Conservation (phyloP, 1,284 basidiomycete genomes). For the Sanguinoderma infundibulare region DNA sequence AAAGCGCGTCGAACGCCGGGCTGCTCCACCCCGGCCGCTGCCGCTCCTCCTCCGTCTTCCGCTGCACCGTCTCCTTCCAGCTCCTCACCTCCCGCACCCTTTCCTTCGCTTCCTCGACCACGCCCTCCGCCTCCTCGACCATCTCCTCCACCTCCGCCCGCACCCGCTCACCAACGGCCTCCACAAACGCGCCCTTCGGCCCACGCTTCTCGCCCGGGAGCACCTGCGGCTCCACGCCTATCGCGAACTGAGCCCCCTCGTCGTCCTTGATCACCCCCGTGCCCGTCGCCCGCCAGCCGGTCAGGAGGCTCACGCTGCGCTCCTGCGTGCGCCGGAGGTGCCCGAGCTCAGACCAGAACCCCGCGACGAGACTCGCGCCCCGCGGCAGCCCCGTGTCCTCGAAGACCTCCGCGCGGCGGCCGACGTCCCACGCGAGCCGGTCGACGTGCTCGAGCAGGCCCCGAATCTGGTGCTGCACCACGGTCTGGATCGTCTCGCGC, state of each 20-base stretch:
- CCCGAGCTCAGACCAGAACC: slow-evolving; percentile 69
- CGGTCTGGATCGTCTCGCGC: slow-evolving; percentile 57
- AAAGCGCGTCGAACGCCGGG: slow-evolving; percentile 46
- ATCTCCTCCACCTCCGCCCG: slow-evolving; percentile 24
- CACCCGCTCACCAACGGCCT: slow-evolving; percentile 43
- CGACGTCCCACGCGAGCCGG: slow-evolving; percentile 59
- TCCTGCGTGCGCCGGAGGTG: slow-evolving; percentile 44
- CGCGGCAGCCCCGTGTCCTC: slow-evolving; percentile 59
- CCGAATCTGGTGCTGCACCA: slow-evolving; percentile 58
- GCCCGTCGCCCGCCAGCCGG: slow-evolving; percentile 58
- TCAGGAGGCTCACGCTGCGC: slow-evolving; percentile 38
- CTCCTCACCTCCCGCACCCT: slow-evolving; percentile 45
- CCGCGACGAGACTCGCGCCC: slow-evolving; percentile 53
- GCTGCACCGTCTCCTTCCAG: slow-evolving; percentile 50
- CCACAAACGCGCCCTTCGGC: slow-evolving; percentile 57
- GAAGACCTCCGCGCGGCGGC: slow-evolving; percentile 61
- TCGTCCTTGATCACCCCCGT: slow-evolving; percentile 62
- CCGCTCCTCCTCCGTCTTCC: slow-evolving; percentile 50
- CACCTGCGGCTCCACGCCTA: slow-evolving; percentile 75
- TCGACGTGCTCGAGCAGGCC: slow-evolving; percentile 54
- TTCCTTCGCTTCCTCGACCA: slow-evolving; percentile 40
- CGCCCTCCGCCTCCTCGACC: slow-evolving; percentile 23
- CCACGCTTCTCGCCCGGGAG: slow-evolving; percentile 66
- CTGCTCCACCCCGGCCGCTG: slow-evolving; percentile 52
- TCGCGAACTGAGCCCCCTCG: slow-evolving; percentile 52